phyloP scores from a whole-genome alignment of 2,329 filamentous ascomycete genomes.

The Penicillium palitans region DNA sequence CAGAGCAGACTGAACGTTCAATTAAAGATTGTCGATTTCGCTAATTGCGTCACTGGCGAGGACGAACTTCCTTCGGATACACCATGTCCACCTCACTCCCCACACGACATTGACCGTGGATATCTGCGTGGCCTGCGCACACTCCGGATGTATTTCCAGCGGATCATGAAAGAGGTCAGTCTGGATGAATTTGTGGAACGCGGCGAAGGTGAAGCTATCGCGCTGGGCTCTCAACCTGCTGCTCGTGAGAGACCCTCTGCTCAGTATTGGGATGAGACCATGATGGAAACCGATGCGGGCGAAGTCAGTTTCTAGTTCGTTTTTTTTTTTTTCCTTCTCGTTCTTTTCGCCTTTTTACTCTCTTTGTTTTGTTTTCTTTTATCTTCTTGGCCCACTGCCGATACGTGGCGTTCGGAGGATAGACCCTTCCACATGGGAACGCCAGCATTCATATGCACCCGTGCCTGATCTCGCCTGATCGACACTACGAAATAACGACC shows the following conservation, averaged over 20 bases:
- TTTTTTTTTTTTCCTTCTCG: not conserved
- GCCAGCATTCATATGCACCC: constrained; percentile 14
- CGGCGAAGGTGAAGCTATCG: constrained; percentile 45
- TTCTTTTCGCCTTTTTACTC: not conserved
- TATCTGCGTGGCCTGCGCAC: constrained; percentile 83
- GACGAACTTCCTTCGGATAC: constrained; percentile 61
- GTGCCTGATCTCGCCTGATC: constrained; percentile 12
- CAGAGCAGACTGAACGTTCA: constrained; percentile 55
- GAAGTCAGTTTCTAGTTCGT: constrained; percentile 44
- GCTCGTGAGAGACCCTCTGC: constrained; percentile 33
- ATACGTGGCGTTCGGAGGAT: constrained; percentile 18
- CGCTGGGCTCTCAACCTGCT: constrained; percentile 35
- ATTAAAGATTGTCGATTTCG: constrained; percentile 97
- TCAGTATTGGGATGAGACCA: constrained; percentile 44
- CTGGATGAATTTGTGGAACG: constrained; percentile 47
- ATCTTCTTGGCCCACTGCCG: constrained; percentile 6
- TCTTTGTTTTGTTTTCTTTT: not conserved
- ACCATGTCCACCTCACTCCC: constrained; percentile 77
- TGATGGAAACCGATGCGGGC: constrained; percentile 46
- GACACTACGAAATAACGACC: constrained; percentile 24
- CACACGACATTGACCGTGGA: constrained; percentile 77
- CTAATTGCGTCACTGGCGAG: constrained; percentile 90
- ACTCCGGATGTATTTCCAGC: constrained; percentile 78
- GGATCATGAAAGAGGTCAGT: constrained; percentile 77
- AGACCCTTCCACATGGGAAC: constrained; percentile 13